phyloP scores from a whole-genome alignment of 768 basidiomycete species.

The Rhizopogon rudus region DNA sequence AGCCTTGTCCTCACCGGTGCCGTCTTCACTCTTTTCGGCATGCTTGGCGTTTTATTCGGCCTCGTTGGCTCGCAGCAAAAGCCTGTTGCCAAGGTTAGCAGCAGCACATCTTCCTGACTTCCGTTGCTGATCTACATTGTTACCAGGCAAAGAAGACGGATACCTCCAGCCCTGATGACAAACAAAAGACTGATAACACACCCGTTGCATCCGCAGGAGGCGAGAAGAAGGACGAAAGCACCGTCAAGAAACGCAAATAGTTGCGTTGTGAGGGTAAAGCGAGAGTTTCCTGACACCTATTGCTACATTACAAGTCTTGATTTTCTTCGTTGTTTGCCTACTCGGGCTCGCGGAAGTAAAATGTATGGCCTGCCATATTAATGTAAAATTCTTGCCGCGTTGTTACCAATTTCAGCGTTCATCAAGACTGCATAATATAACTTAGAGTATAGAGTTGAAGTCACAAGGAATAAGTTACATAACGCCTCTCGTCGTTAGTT shows the following conservation, averaged over 20 bases:
- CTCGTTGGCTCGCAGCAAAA: constrained; percentile 71
- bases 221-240: constrained; percentile 65
- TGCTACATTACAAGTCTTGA: not conserved
- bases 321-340: constrained; percentile 3
- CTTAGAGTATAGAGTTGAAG: not conserved
- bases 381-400: not conserved
- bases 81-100: constrained; percentile 60
- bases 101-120: constrained; percentile 7
- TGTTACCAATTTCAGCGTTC: not conserved
- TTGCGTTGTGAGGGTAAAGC: not conserved
- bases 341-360: constrained; percentile 8
- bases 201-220: constrained; percentile 72
- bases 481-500: no score
- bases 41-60: constrained; percentile 78
- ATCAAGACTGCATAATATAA: no score
- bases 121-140: not conserved
- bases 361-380: constrained; percentile 19
- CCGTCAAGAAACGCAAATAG: constrained; percentile 74
- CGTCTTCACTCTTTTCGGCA: constrained; percentile 75
- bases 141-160: constrained; percentile 76
- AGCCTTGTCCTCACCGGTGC: constrained; percentile 72
- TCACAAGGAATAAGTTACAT: not conserved
- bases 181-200: constrained; percentile 57
- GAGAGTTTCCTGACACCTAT: not conserved
- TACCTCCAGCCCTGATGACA: constrained; percentile 55